Conservation (phyloP, 768 basidiomycete species). For the Phaeolepiota aurea region DNA sequence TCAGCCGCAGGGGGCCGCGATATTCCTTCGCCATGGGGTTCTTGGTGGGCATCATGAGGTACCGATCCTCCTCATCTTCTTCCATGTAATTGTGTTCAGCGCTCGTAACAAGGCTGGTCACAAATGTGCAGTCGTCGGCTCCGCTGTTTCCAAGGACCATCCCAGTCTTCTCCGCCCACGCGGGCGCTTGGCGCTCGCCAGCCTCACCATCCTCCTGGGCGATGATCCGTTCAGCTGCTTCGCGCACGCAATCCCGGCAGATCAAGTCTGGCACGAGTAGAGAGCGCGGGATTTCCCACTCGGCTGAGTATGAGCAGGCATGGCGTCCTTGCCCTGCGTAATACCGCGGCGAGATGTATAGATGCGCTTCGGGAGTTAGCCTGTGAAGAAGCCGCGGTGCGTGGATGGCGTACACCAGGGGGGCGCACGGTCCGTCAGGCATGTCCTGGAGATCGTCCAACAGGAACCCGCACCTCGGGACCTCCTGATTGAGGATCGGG, state of each 20-base stretch:
- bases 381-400: slow-evolving; percentile 13
- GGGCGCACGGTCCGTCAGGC: slow-evolving; percentile 9
- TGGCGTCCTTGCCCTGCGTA: slow-evolving; percentile 39
- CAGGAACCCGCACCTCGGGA: slow-evolving; percentile 7
- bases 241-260: slow-evolving; percentile 29
- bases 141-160: not conserved
- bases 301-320: slow-evolving; percentile 40
- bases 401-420: slow-evolving; percentile 18
- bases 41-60: not conserved
- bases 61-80: not conserved
- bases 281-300: slow-evolving; percentile 43
- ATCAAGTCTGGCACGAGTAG: slow-evolving; percentile 23
- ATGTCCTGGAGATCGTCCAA: slow-evolving; percentile 4
- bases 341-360: slow-evolving; percentile 33
- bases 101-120: no score
- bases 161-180: slow-evolving; percentile 11
- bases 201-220: slow-evolving; percentile 17
- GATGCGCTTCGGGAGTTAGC: slow-evolving; percentile 30
- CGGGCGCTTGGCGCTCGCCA: slow-evolving; percentile 8
- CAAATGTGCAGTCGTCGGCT: not conserved
- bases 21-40: slow-evolving; percentile 7
- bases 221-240: slow-evolving; percentile 15
- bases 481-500: slow-evolving; percentile 3
- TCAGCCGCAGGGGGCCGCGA: slow-evolving; percentile 15
- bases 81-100: not conserved